Conservation (phyloP, 116 monocot genomes). For the Trichopus zeylanicus region DNA sequence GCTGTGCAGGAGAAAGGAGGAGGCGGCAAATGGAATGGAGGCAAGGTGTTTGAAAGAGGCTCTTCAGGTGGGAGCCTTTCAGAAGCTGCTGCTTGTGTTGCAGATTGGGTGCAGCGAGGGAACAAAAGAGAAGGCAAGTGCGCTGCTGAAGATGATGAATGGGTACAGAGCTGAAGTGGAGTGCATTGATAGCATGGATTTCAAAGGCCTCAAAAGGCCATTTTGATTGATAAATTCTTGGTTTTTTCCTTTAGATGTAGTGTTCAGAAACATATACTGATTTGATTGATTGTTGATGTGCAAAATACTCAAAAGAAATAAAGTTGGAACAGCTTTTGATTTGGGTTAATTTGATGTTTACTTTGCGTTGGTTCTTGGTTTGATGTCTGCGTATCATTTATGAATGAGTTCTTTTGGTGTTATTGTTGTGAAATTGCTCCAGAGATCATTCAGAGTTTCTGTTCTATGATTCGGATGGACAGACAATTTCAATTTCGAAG, state of each 20-base stretch:
- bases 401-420: no score
- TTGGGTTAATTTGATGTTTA: no score
- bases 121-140: conserved; percentile 59
- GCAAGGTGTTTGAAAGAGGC: conserved; percentile 23
- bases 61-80: conserved; percentile 61
- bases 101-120: conserved; percentile 54
- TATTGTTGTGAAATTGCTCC: no score
- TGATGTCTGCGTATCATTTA: no score
- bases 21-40: background rate
- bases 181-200: conserved; percentile 49
- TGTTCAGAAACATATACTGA: background rate
- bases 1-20: conserved; percentile 20
- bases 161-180: conserved; percentile 21
- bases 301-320: no score
- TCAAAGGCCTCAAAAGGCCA: conserved; percentile 60
- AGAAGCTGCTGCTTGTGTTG: conserved; percentile 68
- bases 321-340: no score
- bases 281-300: background rate
- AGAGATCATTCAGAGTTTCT: no score
- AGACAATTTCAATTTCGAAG: no score
- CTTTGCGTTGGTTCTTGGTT: no score
- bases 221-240: background rate
- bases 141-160: conserved; percentile 61
- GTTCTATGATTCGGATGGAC: no score
- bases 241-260: no score